Evolutionary conservation across 2,329 filamentous ascomycete species (phyloP), one percentile per base, ranked within the genome.

Genomic region (Chaetomium strumarium): DNA sequence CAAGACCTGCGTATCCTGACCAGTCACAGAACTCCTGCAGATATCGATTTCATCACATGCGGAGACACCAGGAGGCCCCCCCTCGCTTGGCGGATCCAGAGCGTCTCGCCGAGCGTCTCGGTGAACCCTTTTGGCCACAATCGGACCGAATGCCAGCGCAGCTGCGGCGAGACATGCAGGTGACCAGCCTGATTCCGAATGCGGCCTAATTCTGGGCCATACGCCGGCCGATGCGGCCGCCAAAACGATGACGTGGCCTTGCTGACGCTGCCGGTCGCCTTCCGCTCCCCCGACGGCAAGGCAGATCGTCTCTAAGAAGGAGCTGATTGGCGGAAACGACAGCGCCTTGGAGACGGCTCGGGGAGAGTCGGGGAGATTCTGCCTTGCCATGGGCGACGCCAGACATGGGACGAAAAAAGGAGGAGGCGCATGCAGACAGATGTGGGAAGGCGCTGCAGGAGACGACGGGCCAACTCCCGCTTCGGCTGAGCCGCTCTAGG

Each of bases 91-190:
- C 20, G 40, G 6, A 43, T n/a, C 5, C 40, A 43, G 52, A n/a
- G 48, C 43, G 43, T 51, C 44, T 39, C 31, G n/a, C 42, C 36
- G 44, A 51, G 10, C 29, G 42, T 24, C 37, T 51, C 39, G 49
- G 44, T 49, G 44, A 52, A 46, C 49, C 45, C 44, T 42, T 42
- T 49, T 46, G 37, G 52, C 36, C 39, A 50, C 40, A 55, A 38
- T 55, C 49, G 53, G 53, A 55, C 45, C 49, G 53, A 52, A 52
- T 55, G 39, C 40, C 19, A 52, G 41, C 49, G 36, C 37, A n/a
- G 45, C 48, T 52, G 40, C 49, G 30, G 43, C 34, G 43, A 51
- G 49, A 33, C 48, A 51, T 55, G 31, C 29, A 44, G 48, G 34
- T 20, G 19, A 31, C 38, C 20, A n/a, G n/a, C n/a, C n/a, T n/a